These are phyloP conservation scores for Phylloporus scabripes DNA, from an alignment of 768 basidiomycete species.

Conservation along the genomic window DNA sequence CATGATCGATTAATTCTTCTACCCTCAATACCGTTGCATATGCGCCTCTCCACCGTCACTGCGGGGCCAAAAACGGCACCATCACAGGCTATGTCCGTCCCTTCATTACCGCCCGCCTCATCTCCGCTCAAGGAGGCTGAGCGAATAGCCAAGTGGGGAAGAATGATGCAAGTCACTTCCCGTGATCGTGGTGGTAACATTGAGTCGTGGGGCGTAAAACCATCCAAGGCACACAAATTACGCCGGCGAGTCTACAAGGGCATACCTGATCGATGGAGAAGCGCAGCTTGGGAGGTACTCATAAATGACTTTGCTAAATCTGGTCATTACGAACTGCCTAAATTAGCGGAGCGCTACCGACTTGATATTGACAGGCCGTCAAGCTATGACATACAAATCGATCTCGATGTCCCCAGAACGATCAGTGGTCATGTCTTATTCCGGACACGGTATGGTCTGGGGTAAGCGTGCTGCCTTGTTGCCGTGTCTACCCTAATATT, in stretches of 20 bases:
- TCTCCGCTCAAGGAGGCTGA: constrained; percentile 55
- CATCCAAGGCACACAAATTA: constrained; percentile 62
- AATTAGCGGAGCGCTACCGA: constrained; percentile 47
- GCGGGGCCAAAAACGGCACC: constrained; percentile 44
- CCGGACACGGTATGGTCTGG: constrained; percentile 90
- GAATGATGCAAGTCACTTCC: constrained; percentile 70
- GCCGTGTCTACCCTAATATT: constrained; percentile 7
- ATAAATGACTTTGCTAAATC: constrained; percentile 51
- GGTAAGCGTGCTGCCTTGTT: constrained; percentile 48
- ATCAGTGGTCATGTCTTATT: constrained; percentile 95
- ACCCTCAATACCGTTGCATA: constrained; percentile 53
- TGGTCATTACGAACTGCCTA: constrained; percentile 40
- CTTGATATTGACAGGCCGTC: constrained; percentile 75
- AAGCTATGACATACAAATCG: constrained; percentile 92
- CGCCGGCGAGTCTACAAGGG: constrained; percentile 86
- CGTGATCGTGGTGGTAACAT: constrained; percentile 78
- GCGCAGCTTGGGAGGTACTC: constrained; percentile 86
- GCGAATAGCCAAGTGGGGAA: constrained; percentile 90
- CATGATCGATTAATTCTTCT: constrained; percentile 82
- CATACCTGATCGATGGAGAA: constrained; percentile 93
- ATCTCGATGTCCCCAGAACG: constrained; percentile 94
- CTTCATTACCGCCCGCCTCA: constrained; percentile 44
- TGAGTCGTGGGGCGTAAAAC: constrained; percentile 62
- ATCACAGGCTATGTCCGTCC: constrained; percentile 41
- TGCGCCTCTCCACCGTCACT: constrained; percentile 46